Base-by-base conservation (phyloP, 306 rosid species). In the Cucumis cinereus region DNA sequence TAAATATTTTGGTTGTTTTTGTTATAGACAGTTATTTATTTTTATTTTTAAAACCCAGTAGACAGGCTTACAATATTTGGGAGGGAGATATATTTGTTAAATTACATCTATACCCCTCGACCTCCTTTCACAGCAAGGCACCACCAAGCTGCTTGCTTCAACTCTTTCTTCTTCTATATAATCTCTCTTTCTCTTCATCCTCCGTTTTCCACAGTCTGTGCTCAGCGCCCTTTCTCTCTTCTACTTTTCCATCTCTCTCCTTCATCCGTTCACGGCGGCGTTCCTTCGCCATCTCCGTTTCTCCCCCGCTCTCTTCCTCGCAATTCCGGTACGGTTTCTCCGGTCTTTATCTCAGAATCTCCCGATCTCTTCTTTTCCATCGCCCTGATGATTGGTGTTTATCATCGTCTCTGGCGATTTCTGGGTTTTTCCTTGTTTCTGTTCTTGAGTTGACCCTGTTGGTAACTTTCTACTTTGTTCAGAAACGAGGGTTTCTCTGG, bases 281-380 rank as follows among this genome's bases (percentile, higher is more conserved):
- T 47, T 59, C 64, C 3, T 20, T 23, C 71, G 1, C 47, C 35
- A 6, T 0, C 52, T 69, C 71, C 63, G 47, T n/a, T 54, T 36
- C 77, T 78, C 71, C 63, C 60, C 66, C 53, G 33, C 15, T 36
- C 22, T 60, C 79, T 45, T 59, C 79, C 79, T 57, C 54, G 13
- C 19, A 7, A n/a, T 4, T 76, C 55, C 23, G 69, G 67, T 59
- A 76, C 24, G 47, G 14, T 62, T 76, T 59, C 41, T 60, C 6
- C 17, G 61, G 45, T 17, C 17, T 13, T 49, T 54, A n/a, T 38
- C n/a, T 53, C 7, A n/a, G 17, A 20, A 76, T 47, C 55, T 19
- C 20, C 13, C 4, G 20, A 30, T 16, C 26, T 47, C 2, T 23
- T 30, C 8, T 28, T 58, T 11, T 23, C 13, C 19, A 2, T 49